phyloP scores from a whole-genome alignment of 2,329 filamentous ascomycete genomes.

The Colletotrichum gloeosporioides region DNA sequence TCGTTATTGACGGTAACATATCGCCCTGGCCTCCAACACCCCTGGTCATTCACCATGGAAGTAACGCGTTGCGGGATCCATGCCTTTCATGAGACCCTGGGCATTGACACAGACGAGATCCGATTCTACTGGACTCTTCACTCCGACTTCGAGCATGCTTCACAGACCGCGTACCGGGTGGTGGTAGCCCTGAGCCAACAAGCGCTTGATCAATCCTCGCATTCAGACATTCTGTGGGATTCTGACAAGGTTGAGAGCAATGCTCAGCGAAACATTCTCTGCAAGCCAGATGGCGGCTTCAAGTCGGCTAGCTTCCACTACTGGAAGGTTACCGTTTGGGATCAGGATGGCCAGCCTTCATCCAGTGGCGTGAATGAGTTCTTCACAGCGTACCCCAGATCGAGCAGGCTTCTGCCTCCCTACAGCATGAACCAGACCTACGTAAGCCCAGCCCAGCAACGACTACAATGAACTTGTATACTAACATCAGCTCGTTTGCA shows the following conservation, averaged over 20 bases:
- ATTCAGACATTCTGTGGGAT: conserved; percentile 19
- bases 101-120: conserved; percentile 42
- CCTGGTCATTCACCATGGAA: conserved; percentile 24
- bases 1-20: neutral
- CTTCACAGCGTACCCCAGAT: conserved; percentile 43
- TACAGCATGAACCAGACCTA: conserved; percentile 48
- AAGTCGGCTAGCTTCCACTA: conserved; percentile 38
- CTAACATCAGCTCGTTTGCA: neutral
- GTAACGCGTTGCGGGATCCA: conserved; percentile 41
- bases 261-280: conserved; percentile 27
- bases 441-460: conserved; percentile 3
- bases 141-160: conserved; percentile 30
- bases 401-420: conserved; percentile 36
- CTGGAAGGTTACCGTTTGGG: conserved; percentile 42
- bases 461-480: too few relatives aligned
- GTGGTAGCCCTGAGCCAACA: neutral
- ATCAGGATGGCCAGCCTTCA: conserved; percentile 31
- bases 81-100: conserved; percentile 40
- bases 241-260: conserved; percentile 24
- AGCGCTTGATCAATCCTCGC: neutral
- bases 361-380: conserved; percentile 36
- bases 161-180: conserved; percentile 35
- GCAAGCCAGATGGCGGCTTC: conserved; percentile 34
- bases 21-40: neutral
- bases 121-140: conserved; percentile 39